A percentile compares a stretch with the other conserved stretches of the same genome.
These are phyloP conservation scores for Fonsecaea multimorphosa DNA, from an alignment of 2,329 filamentous ascomycete genomes.

Conservation along the genomic window DNA sequence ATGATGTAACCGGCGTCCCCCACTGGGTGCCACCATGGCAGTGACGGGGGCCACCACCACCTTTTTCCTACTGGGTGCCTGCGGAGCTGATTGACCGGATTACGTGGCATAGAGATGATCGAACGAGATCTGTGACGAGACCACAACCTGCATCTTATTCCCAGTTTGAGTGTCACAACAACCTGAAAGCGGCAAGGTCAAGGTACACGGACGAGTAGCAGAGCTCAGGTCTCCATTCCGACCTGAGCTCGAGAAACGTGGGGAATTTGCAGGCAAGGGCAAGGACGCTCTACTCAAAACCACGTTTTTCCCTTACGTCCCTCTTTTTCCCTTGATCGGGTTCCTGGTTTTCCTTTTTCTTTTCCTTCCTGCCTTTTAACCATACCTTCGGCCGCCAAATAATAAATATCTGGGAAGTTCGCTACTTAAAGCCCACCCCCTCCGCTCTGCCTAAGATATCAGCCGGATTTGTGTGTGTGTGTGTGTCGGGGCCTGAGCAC, in stretches of 20 bases:
- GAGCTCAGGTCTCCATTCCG: too few relatives aligned
- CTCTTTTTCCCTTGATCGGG: neutral
- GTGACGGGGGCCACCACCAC: neutral
- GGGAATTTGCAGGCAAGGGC: neutral
- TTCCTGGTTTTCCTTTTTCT: neutral
- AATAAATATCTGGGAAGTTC: neutral
- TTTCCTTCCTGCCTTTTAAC: neutral
- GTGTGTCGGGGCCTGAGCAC: neutral
- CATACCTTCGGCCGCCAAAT: neutral
- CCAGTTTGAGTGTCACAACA: slow-evolving; percentile 6
- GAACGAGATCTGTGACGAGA: neutral
- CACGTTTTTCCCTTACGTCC: neutral
- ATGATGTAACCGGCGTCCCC: neutral
- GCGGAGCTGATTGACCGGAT: slow-evolving; percentile 11
- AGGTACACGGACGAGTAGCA: neutral
- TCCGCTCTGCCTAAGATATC: slow-evolving; percentile 16
- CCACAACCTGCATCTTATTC: slow-evolving; percentile 19
- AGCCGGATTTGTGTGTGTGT: slow-evolving; percentile 1
- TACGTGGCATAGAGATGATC: slow-evolving; percentile 12
- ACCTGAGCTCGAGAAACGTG: too few relatives aligned
- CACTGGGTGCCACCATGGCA: too few relatives aligned
- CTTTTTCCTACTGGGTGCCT: neutral
- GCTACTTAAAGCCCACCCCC: neutral
- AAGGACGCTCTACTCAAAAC: too few relatives aligned
- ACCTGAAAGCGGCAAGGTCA: neutral